Evolutionary conservation across 306 rosid species (phyloP), one percentile per base, ranked within the genome.

Genomic region (Cicer chorassanicum): DNA sequence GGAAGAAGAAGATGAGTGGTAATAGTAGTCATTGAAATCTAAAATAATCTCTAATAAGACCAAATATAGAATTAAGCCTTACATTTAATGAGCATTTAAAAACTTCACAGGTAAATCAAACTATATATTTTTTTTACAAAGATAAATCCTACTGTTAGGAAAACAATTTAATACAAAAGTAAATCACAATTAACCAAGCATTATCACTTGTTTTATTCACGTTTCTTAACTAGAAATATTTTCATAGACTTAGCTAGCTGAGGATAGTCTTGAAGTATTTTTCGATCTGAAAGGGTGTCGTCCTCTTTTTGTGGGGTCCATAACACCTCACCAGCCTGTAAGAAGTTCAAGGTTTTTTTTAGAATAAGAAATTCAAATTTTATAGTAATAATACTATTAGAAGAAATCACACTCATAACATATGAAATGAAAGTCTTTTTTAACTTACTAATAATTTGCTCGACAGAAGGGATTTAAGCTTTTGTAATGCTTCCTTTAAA

Each of bases 221-320:
- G 54, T 70, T 81, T 75, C 84, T 81, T 81, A n/a, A 38, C 54
- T 1, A 75, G 77, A 44, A 45, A 70, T 68, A 21, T 68, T 49
- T 51, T 19, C 74, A 70, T 62, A 56, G 29, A 11, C 42, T 63
- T 62, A n/a, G 74, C 78, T 46, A 81, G 45, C n/a, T 76, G 49
- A 70, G 97, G 93, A 81, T 94, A 94, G 68, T 94, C 97, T 87
- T 90, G 89, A 18, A 86, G 91, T 44, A 91, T 89, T 74, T 87
- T 87, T 4, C 78, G 84, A 86, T 94, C 96, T 0, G 95, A 86
- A 15, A 94, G 85, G 5, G 87, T 87, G 82, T 88, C 97, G 42
- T 73, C 80, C 62, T 91, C 97, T 76, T 90, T 89, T 77, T 90
- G 98, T 14, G 98, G 98, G 16, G 93, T 94, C 98, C 98, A 94